Evolutionary conservation across 768 basidiomycete genomes (phyloP).

Genomic region (Termitomyces sp.): DNA sequence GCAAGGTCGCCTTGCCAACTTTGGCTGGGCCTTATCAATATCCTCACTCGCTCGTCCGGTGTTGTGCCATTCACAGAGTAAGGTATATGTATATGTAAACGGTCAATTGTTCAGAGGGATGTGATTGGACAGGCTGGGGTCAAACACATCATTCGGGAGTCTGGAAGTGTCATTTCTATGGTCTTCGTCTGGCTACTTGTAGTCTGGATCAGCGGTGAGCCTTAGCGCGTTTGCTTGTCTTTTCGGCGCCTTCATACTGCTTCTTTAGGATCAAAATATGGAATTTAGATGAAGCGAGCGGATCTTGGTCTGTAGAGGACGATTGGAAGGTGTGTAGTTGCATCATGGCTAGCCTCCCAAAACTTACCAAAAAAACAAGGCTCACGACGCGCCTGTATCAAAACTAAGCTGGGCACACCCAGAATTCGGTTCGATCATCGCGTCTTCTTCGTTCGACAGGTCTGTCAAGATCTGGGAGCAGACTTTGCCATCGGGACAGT

Average conservation of each 20-base stretch:
- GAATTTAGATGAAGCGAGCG: conserved; percentile 69
- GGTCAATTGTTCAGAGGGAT: too few relatives aligned
- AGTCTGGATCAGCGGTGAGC: conserved; percentile 77
- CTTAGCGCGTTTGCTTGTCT: conserved; percentile 25
- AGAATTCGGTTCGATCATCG: conserved; percentile 85
- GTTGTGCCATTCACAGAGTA: too few relatives aligned
- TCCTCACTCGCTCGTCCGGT: too few relatives aligned
- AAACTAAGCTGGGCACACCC: conserved; percentile 90
- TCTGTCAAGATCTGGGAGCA: conserved; percentile 94
- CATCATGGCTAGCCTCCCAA: background rate
- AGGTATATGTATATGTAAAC: too few relatives aligned
- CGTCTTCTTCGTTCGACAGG: conserved; percentile 86
- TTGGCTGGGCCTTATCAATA: too few relatives aligned
- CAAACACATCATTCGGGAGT: too few relatives aligned
- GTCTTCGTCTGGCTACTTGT: conserved; percentile 76
- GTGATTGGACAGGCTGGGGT: too few relatives aligned
- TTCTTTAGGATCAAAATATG: conserved; percentile 78
- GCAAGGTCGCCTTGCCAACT: too few relatives aligned
- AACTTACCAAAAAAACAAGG: conserved; percentile 41
- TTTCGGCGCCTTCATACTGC: conserved; percentile 14
- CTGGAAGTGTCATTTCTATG: conserved; percentile 55
- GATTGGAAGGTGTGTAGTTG: conserved; percentile 79
- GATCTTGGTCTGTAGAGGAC: conserved; percentile 76
- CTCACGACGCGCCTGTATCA: conserved; percentile 91
- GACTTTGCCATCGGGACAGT: conserved; percentile 29